A percentile compares a stretch with the other conserved stretches of the same genome.
These are phyloP conservation scores for Fusarium udum DNA, from an alignment of 2,329 filamentous ascomycete genomes.

Conservation along the genomic window DNA sequence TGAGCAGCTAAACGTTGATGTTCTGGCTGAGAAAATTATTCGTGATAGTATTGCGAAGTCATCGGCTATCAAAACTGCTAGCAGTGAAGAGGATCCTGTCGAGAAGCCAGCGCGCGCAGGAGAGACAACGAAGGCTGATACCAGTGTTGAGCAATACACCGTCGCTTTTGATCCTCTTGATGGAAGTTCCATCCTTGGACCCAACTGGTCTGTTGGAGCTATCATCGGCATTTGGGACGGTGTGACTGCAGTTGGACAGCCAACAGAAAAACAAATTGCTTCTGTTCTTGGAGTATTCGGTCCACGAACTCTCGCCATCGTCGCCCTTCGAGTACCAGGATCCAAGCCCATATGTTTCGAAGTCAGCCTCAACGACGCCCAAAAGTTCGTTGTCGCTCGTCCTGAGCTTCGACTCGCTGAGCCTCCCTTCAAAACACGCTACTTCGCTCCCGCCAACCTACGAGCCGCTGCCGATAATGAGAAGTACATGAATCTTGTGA, in stretches of 20 bases:
- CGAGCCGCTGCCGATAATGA: conserved; percentile 63
- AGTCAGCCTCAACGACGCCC: conserved; percentile 52
- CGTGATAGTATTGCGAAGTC: conserved; percentile 56
- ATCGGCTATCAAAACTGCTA: conserved; percentile 59
- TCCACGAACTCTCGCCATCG: conserved; percentile 63
- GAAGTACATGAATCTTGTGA: conserved; percentile 60
- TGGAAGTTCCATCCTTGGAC: conserved; percentile 67
- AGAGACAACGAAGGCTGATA: background rate
- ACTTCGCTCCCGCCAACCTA: conserved; percentile 71
- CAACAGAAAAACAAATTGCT: conserved; percentile 55
- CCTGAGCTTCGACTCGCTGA: conserved; percentile 50
- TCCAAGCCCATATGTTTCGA: conserved; percentile 59
- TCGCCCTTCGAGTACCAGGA: conserved; percentile 62
- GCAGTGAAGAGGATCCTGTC: conserved; percentile 69
- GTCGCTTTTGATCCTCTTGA: conserved; percentile 72
- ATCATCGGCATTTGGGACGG: conserved; percentile 70
- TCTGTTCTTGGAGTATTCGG: conserved; percentile 64
- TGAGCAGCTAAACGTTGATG: conserved; percentile 67
- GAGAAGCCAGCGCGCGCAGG: conserved; percentile 49
- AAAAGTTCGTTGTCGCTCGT: conserved; percentile 52
- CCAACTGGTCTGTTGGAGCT: conserved; percentile 67
- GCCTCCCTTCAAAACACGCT: conserved; percentile 58
- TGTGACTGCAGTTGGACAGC: conserved; percentile 54
- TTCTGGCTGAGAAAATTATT: conserved; percentile 59
- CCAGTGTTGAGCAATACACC: conserved; percentile 58